These are phyloP conservation scores for Inonotus hispidus DNA, from an alignment of 1,284 basidiomycete genomes.

Conservation along the genomic window DNA sequence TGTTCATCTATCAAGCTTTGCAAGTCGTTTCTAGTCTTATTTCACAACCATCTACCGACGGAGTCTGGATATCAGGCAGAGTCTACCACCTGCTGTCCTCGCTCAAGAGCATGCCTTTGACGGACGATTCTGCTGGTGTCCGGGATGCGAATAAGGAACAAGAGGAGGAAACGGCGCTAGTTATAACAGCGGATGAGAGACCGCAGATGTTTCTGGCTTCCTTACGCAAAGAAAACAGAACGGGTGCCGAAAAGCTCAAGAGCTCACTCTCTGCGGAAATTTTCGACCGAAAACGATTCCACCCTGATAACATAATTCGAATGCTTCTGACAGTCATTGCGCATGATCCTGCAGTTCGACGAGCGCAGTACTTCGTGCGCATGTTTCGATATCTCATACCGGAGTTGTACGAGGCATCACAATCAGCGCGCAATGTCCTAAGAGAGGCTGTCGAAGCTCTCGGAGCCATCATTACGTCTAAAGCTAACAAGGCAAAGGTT, in stretches of 20 bases:
- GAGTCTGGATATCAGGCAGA: conserved; percentile 44
- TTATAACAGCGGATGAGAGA: conserved; percentile 62
- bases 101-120: conserved; percentile 38
- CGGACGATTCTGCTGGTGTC: conserved; percentile 61
- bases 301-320: conserved; percentile 63
- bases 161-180: conserved; percentile 68
- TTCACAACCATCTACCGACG: conserved; percentile 43
- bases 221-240: conserved; percentile 38
- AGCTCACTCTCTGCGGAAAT: conserved; percentile 49
- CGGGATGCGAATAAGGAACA: conserved; percentile 59
- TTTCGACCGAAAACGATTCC: conserved; percentile 54
- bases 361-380: conserved; percentile 64
- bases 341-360: conserved; percentile 59
- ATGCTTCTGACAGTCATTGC: conserved; percentile 78
- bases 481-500: conserved; percentile 43
- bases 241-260: conserved; percentile 33
- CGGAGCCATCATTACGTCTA: conserved; percentile 46
- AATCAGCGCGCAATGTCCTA: conserved; percentile 47
- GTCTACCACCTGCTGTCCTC: conserved; percentile 53
- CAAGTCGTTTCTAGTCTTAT: conserved; percentile 56
- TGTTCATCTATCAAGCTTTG: conserved; percentile 72
- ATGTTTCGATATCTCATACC: conserved; percentile 57
- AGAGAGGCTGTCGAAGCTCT: conserved; percentile 67
- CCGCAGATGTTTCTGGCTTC: conserved; percentile 58
- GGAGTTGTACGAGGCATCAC: conserved; percentile 50